Evolutionary conservation across 257 asterid genomes (phyloP).

Genomic region (Solanum bulbocastanum): DNA sequence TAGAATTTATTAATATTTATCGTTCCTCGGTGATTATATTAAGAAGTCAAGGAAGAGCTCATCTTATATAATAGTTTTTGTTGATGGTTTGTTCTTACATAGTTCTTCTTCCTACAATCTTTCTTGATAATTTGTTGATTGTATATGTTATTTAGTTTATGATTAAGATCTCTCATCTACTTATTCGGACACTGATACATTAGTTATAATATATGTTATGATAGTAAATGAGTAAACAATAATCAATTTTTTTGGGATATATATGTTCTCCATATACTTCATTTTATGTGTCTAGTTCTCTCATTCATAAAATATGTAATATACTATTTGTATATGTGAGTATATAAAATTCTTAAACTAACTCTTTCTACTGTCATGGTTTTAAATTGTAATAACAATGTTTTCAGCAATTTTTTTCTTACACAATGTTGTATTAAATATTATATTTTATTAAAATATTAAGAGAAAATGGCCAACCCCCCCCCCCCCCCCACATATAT

Average conservation of each 20-base stretch:
- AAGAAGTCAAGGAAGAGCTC: background rate
- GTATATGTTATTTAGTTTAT: background rate
- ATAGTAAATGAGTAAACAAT: background rate
- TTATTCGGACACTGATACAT: fast-evolving
- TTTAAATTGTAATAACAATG: too few relatives aligned
- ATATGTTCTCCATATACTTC: background rate
- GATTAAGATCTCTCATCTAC: background rate
- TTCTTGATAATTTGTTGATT: background rate
- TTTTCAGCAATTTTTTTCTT: too few relatives aligned
- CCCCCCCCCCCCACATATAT: too few relatives aligned
- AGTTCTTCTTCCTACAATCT: background rate
- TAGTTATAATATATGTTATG: background rate
- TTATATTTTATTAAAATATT: too few relatives aligned
- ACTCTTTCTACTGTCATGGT: background rate
- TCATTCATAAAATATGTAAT: background rate
- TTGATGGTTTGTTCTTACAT: background rate
- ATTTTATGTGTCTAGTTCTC: background rate
- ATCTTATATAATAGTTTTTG: background rate
- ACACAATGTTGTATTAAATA: too few relatives aligned
- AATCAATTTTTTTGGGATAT: background rate
- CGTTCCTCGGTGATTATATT: background rate
- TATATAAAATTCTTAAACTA: background rate
- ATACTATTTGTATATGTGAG: background rate
- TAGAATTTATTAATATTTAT: background rate
- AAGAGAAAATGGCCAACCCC: too few relatives aligned